Percentiles rank a stretch among this genome's conserved stretches.
These are phyloP conservation scores for Ascochyta clinopodiicola DNA, from an alignment of 2,329 filamentous ascomycete genomes.

Conservation along the genomic window DNA sequence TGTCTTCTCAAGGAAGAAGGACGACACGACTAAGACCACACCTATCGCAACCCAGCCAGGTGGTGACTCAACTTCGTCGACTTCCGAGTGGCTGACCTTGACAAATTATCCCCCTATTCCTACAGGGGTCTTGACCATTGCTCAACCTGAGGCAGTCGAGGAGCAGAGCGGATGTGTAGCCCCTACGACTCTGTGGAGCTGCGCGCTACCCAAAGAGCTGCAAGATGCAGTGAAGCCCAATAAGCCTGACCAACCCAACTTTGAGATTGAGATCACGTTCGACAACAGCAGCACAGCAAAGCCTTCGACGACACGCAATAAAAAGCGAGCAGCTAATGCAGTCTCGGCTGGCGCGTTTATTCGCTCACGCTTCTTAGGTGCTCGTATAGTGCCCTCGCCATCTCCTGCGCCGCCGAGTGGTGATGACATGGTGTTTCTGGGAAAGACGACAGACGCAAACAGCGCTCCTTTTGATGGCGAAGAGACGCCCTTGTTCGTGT, in stretches of 20 bases:
- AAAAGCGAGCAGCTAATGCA: slow-evolving; percentile 68
- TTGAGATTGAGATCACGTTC: slow-evolving; percentile 76
- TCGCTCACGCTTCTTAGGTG: slow-evolving; percentile 36
- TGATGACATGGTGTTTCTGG: slow-evolving; percentile 79
- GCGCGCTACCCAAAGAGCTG: slow-evolving; percentile 79
- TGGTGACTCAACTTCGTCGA: slow-evolving; percentile 17
- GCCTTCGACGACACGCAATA: slow-evolving; percentile 35
- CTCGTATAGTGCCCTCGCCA: slow-evolving; percentile 50
- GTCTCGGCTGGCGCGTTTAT: slow-evolving; percentile 48
- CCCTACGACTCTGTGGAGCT: slow-evolving; percentile 83
- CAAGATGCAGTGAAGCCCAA: slow-evolving; percentile 70
- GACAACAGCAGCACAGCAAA: slow-evolving; percentile 57
- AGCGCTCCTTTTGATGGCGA: slow-evolving; percentile 78
- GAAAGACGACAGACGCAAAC: slow-evolving; percentile 82
- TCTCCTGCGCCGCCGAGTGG: slow-evolving; percentile 65
- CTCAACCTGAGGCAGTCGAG: slow-evolving; percentile 71
- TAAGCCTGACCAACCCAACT: slow-evolving; percentile 73
- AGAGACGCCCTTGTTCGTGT: slow-evolving; percentile 87
- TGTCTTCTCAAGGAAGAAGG: slow-evolving; percentile 47
- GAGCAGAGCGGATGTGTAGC: slow-evolving; percentile 73
- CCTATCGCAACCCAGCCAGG: slow-evolving; percentile 21
- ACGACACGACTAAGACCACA: slow-evolving; percentile 37
- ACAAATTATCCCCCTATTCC: slow-evolving; percentile 87
- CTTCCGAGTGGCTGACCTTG: slow-evolving; percentile 76
- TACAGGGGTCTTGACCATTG: slow-evolving; percentile 80